Evolutionary conservation across 306 rosid species (phyloP).

Genomic region (Datisca glomerata): DNA sequence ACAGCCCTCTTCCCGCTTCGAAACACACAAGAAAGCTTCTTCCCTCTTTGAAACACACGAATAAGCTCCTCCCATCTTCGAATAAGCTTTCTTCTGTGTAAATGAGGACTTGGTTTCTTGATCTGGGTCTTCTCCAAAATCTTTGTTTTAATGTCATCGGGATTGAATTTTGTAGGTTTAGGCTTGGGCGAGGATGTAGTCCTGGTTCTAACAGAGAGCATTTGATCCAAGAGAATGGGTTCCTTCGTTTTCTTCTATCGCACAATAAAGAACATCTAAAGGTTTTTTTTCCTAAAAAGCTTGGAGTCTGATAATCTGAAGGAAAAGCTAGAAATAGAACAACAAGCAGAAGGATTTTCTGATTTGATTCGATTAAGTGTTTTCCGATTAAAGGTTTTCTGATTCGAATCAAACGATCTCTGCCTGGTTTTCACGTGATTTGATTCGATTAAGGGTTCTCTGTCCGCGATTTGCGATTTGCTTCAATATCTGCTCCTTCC

Average conservation of each 20-base stretch:
- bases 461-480: no score
- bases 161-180: constrained; percentile 21
- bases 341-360: not conserved
- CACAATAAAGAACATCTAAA: constrained; percentile 20
- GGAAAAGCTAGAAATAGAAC: constrained; percentile 11
- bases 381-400: no score
- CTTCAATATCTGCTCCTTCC: no score
- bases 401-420: no score
- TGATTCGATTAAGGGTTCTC: no score
- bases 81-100: no score
- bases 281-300: constrained; percentile 5
- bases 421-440: no score
- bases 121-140: constrained; percentile 18
- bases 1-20: no score
- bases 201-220: constrained; percentile 41
- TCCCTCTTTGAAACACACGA: no score
- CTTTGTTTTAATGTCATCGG: constrained; percentile 14
- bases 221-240: constrained; percentile 21
- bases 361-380: no score
- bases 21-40: no score
- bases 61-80: no score
- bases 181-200: constrained; percentile 33
- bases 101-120: constrained; percentile 28
- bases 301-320: constrained; percentile 15
- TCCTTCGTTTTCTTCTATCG: constrained; percentile 20